phyloP scores from a whole-genome alignment of 305 asterid species.

The Fraxinus latifolia region DNA sequence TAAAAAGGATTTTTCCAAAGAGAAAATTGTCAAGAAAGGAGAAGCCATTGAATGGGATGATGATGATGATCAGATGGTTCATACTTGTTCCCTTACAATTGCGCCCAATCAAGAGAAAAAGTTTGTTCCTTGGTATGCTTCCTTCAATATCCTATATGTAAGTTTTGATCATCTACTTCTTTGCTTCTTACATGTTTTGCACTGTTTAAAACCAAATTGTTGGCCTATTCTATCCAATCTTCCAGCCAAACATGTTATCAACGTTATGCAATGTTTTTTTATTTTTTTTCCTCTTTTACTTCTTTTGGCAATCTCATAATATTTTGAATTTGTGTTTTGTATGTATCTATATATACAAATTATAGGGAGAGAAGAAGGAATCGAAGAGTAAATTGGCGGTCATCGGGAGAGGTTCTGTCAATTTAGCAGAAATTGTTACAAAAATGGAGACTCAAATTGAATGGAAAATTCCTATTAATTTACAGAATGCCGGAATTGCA shows the following conservation, averaged over 20 bases:
- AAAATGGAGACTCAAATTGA: conserved; percentile 36
- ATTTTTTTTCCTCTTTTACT: neutral
- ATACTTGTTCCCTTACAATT: conserved; percentile 42
- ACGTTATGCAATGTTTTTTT: neutral
- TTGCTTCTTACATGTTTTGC: neutral
- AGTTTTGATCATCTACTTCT: conserved; percentile 10
- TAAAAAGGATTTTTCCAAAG: conserved; percentile 37
- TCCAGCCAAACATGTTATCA: neutral
- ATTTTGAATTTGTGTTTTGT: neutral
- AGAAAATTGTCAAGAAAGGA: conserved; percentile 26
- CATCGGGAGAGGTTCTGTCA: conserved; percentile 50
- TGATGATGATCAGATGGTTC: conserved; percentile 40
- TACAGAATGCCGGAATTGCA: conserved; percentile 39
- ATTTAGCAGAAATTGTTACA: conserved; percentile 51
- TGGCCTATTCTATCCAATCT: neutral
- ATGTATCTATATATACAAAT: too few relatives aligned
- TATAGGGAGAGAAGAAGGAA: conserved; percentile 40
- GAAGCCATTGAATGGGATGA: conserved; percentile 29
- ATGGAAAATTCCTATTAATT: conserved; percentile 43
- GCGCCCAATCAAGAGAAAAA: conserved; percentile 28
- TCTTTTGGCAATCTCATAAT: neutral
- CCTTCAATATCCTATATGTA: conserved; percentile 42
- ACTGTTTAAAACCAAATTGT: neutral
- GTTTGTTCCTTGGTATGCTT: conserved; percentile 47
- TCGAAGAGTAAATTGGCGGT: conserved; percentile 40